Base-by-base conservation (phyloP, 2,329 filamentous ascomycete species). In the Aschersonia sp. region DNA sequence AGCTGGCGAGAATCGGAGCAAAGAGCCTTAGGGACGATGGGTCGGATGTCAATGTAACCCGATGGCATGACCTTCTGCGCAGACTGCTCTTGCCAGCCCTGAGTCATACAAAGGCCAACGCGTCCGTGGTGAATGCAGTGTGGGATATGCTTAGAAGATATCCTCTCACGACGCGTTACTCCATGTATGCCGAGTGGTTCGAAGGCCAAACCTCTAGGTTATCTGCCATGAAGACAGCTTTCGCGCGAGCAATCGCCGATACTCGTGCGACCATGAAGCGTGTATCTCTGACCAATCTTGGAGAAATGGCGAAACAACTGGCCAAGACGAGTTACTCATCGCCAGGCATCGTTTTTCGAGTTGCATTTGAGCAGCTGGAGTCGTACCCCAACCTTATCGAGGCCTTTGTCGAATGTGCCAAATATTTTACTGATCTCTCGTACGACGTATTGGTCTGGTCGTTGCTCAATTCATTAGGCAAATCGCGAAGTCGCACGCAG, bases 381-480 rank as follows among this genome's bases (percentile, higher is more conserved):
- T 83, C 85, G 0, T 98, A 98, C 62, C 85, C 85, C 60, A 98
- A 97, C 60, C 75, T 98, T 51, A 95, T 95, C 49, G 87, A 95
- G 52, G 87, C 88, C 4, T 87, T 98, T 51, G 89, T 97, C 10
- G 89, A 96, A 61, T 96, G 89, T 59, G 89, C 87, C 40, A 84
- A 87, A 57, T 96, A 96, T 61, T 96, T 97, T 56, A 95, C 91
- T 1, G 82, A 86, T 48, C 70, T 98, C 40, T 91, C 87, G 0
- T 95, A 95, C 61, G 92, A 98, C 63, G 86, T 95, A 32, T 72
- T 98, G 43, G 85, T 88, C 3, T 98, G 91, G 89, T 87, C 88
- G 28, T 71, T 98, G 43, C 79, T 98, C 65, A 94, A 81, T 58
- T 80, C 80, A 2, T 67, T 84, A 9, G 77, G 77, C 46, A 78